Percentiles rank a stretch among this genome's conserved stretches.
phyloP scores from a whole-genome alignment of 441 rosid genomes.

The Lepidium campestre region DNA sequence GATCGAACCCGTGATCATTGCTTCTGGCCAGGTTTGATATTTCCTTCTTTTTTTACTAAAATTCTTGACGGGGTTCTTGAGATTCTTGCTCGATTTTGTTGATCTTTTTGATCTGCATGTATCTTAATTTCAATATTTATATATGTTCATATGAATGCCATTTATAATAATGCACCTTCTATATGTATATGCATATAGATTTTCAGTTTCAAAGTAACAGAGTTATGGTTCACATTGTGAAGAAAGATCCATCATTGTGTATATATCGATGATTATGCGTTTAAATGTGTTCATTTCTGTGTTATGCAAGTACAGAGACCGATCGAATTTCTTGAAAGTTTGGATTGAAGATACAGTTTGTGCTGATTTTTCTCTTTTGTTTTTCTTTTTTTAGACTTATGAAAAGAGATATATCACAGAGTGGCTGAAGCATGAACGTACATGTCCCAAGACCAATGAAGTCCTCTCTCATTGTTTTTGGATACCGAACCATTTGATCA shows the following conservation, averaged over 20 bases:
- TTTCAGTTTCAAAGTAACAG: not conserved
- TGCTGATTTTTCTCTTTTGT: conserved; percentile 4
- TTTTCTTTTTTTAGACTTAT: conserved; percentile 27
- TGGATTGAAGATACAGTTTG: not conserved
- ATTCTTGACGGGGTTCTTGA: not conserved
- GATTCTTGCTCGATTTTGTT: not conserved
- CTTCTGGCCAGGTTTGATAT: conserved; percentile 34
- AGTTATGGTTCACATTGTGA: not conserved
- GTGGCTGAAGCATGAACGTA: conserved; percentile 31
- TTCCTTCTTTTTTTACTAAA: not conserved
- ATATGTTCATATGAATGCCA: not conserved
- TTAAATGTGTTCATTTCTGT: not conserved
- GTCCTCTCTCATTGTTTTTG: conserved; percentile 34
- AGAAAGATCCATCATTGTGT: not conserved
- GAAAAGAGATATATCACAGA: conserved; percentile 34
- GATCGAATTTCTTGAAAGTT: not conserved
- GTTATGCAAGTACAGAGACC: not conserved
- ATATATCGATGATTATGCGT: not conserved
- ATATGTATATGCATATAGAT: not conserved
- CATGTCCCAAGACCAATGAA: conserved; percentile 37
- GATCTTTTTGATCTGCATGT: not conserved
- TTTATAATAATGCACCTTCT: not conserved
- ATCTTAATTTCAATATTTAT: not conserved
- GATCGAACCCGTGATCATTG: conserved; percentile 36
- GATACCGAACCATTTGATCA: conserved; percentile 32